Evolutionary conservation across 306 rosid species (phyloP).

Genomic region (Quercus dentata): DNA sequence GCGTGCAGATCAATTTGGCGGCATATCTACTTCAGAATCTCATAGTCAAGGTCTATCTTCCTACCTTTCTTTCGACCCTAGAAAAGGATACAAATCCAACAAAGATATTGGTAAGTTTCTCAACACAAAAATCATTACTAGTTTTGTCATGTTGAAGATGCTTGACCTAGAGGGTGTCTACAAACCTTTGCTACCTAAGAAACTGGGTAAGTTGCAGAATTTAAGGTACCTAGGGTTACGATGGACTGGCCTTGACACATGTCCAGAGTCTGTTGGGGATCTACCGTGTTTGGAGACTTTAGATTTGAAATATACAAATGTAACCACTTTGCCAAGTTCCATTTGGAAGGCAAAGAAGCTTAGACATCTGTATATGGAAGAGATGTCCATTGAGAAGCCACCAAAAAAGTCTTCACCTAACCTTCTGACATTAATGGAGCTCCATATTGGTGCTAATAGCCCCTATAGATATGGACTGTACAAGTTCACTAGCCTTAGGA

Average conservation of each 20-base stretch:
- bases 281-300: neutral
- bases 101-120: neutral
- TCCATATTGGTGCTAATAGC: neutral
- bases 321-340: neutral
- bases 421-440: neutral
- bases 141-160: conserved; percentile 7
- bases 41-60: too few relatives aligned
- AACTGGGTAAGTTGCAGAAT: neutral
- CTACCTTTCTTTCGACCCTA: conserved; percentile 3
- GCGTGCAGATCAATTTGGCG: too few relatives aligned
- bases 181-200: conserved; percentile 11
- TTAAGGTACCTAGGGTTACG: conserved; percentile 19
- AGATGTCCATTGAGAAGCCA: neutral
- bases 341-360: conserved; percentile 15
- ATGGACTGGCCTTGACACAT: conserved; percentile 17
- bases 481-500: neutral
- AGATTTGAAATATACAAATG: conserved; percentile 19
- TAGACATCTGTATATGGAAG: conserved; percentile 21
- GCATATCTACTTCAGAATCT: too few relatives aligned
- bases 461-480: neutral
- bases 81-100: neutral
- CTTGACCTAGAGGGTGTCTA: conserved; percentile 28
- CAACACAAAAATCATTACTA: neutral
- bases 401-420: neutral
- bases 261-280: neutral